Evolutionary conservation across 1,284 basidiomycete species (phyloP).

Genomic region (Leccinum subspadiceum): DNA sequence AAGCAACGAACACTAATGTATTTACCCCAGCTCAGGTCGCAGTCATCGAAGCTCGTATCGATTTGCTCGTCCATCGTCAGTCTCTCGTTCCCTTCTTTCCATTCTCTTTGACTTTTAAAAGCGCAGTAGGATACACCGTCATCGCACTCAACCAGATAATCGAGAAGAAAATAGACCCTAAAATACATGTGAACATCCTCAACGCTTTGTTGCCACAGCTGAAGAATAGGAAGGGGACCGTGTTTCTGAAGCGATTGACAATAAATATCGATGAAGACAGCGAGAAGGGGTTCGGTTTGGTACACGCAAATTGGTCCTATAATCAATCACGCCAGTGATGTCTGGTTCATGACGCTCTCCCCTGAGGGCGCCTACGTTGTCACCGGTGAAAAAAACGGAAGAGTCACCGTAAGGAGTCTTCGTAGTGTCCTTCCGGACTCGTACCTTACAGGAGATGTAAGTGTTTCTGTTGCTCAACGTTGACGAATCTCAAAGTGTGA

Average conservation of each 20-base stretch:
- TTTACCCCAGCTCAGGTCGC: slow-evolving; percentile 44
- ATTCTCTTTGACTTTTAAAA: slow-evolving; percentile 17
- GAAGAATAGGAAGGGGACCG: slow-evolving; percentile 51
- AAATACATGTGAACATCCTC: slow-evolving; percentile 61
- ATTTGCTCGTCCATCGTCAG: slow-evolving; percentile 53
- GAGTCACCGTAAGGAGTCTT: no score
- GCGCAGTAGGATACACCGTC: slow-evolving; percentile 75
- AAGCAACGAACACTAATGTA: slow-evolving; percentile 18
- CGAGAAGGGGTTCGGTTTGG: slow-evolving; percentile 79
- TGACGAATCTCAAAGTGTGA: no score
- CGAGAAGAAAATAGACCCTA: slow-evolving; percentile 65
- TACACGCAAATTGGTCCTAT: slow-evolving; percentile 24
- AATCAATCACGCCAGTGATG: no score
- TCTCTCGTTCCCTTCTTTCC: slow-evolving; percentile 1
- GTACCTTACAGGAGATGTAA: no score
- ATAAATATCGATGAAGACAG: slow-evolving; percentile 74
- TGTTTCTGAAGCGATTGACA: slow-evolving; percentile 67
- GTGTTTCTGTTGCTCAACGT: no score
- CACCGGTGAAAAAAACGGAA: no score
- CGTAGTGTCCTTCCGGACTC: no score
- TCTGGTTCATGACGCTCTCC: no score
- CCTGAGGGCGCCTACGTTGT: no score
- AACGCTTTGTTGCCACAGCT: slow-evolving; percentile 53
- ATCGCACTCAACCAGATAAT: slow-evolving; percentile 70
- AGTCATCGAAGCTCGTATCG: slow-evolving; percentile 47